A percentile compares a stretch with the other conserved stretches of the same genome.
These are phyloP conservation scores for Saraca asoca DNA, from an alignment of 331 rosid species.

Conservation along the genomic window DNA sequence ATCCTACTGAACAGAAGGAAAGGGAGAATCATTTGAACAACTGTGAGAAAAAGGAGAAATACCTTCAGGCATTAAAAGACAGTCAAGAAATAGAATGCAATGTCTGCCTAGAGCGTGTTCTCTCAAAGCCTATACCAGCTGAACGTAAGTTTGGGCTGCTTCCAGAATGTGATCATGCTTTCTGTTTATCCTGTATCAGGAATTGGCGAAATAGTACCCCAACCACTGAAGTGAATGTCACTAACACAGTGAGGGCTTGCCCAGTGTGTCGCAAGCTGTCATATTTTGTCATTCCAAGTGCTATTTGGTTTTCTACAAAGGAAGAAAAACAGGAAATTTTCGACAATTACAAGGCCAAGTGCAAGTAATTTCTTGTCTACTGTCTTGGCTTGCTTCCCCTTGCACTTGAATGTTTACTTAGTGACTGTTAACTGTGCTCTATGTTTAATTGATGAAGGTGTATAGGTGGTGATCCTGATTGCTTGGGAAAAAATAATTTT, in stretches of 20 bases:
- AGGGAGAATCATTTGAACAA: slow-evolving; percentile 70
- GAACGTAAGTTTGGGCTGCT: slow-evolving; percentile 93
- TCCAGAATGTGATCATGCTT: slow-evolving; percentile 94
- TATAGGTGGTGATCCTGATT: slow-evolving; percentile 16
- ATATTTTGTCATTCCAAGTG: slow-evolving; percentile 91
- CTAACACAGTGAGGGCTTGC: slow-evolving; percentile 74
- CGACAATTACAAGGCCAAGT: slow-evolving; percentile 85
- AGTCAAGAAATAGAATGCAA: slow-evolving; percentile 95
- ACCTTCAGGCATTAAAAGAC: slow-evolving; percentile 62
- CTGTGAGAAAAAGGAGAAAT: slow-evolving; percentile 76
- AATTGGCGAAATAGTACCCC: slow-evolving; percentile 93
- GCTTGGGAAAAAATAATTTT: not conserved
- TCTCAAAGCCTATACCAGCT: slow-evolving; percentile 68
- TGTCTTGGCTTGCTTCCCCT: not conserved
- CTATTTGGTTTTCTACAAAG: slow-evolving; percentile 84
- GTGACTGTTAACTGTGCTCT: not conserved
- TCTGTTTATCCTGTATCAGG: slow-evolving; percentile 92
- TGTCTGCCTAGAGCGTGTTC: slow-evolving; percentile 88
- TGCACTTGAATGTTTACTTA: not conserved
- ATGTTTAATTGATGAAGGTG: slow-evolving; percentile 11
- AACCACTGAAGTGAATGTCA: slow-evolving; percentile 63
- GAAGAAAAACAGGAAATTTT: slow-evolving; percentile 89
- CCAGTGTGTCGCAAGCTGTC: slow-evolving; percentile 95
- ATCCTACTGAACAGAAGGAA: slow-evolving; percentile 71
- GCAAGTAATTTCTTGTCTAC: slow-evolving; percentile 58